Percentiles rank a stretch among this genome's conserved stretches.
These are phyloP conservation scores for Plasmodium gallinaceum DNA, from an alignment of 169 alveolate genomes.

Conservation along the genomic window DNA sequence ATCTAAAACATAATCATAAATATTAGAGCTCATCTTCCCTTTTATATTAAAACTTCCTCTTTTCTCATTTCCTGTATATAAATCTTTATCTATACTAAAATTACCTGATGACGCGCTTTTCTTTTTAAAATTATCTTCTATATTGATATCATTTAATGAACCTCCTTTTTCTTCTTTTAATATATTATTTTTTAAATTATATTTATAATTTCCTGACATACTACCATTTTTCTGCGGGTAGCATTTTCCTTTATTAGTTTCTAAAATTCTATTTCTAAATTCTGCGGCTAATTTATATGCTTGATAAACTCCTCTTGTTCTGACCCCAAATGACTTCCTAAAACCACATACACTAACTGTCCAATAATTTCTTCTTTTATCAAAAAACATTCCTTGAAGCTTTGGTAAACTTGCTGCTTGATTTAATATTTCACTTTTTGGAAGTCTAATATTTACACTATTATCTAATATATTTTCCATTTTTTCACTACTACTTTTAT, in stretches of 20 bases:
- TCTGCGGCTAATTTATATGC: slow-evolving; percentile 78
- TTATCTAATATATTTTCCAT: slow-evolving; percentile 40
- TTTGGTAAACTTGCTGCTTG: slow-evolving; percentile 76
- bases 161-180: slow-evolving; percentile 43
- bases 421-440: slow-evolving; percentile 77
- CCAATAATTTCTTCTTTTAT: slow-evolving; percentile 77
- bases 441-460: slow-evolving; percentile 48
- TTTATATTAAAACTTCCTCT: slow-evolving; percentile 8
- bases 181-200: slow-evolving; percentile 46
- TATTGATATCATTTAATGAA: neutral
- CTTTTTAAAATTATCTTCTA: slow-evolving; percentile 16
- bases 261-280: slow-evolving; percentile 71
- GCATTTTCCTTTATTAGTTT: slow-evolving; percentile 66
- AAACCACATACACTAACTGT: slow-evolving; percentile 78
- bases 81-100: slow-evolving; percentile 39
- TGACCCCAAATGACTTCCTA: slow-evolving; percentile 76
- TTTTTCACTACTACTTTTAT: slow-evolving; percentile 49
- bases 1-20: slow-evolving; percentile 57
- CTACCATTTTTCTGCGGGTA: slow-evolving; percentile 60
- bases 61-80: slow-evolving; percentile 25
- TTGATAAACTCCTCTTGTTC: slow-evolving; percentile 78
- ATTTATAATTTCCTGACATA: slow-evolving; percentile 46
- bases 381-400: slow-evolving; percentile 78
- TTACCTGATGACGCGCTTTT: slow-evolving; percentile 11
- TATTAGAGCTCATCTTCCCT: slow-evolving; percentile 14